Evolutionary conservation across 2,329 filamentous ascomycete species (phyloP), one percentile per base, ranked within the genome.

Genomic region (Ilyonectria destructans): DNA sequence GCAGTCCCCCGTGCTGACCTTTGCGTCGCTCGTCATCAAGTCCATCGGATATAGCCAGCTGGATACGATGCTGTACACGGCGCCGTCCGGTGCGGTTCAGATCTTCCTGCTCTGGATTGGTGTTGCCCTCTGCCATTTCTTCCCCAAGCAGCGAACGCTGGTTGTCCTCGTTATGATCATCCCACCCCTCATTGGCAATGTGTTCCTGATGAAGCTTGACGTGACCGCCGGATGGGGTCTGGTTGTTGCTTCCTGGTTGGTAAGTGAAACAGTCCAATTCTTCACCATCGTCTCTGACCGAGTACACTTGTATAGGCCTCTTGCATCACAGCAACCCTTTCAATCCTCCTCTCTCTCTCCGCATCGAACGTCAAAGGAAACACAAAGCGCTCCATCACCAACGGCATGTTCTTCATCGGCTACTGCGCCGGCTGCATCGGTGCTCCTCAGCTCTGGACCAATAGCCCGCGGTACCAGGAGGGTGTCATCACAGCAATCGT

Each of bases 331-430:
- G 77, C 81, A 31, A 74, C 79, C 35, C 82, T 81, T 81, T 82
- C 80, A 4, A 81, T 85, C 23, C 78, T 85, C 1, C 78, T 86
- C 9, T 82, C 63, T 13, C 52, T 69, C n/a, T 67, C 64, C 3
- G 67, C 64, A 1, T 86, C 84, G 3, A 87, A 87, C 62, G 80
- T 86, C 29, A 85, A 85, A 58, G 85, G 86, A 0, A 87, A 87
- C 72, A 87, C 85, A 1, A 87, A 87, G 71, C 82, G 83, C 4
- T 78, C 84, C 9, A 77, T 84, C 3, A 82, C 85, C 31, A 85
- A 82, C 58, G 80, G 82, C 6, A 79, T 86, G 73, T 87, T 86
- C 74, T 87, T 87, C 75, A 83, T 87, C 29, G 84, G 83, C 0
- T 87, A 87, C 71, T 85, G 82, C 49, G 83, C 54, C 1, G 67